A percentile compares a stretch with the other conserved stretches of the same genome.
Evolutionary conservation across 257 asterid genomes (phyloP).

Genomic region (Nicotiana attenuata): DNA sequence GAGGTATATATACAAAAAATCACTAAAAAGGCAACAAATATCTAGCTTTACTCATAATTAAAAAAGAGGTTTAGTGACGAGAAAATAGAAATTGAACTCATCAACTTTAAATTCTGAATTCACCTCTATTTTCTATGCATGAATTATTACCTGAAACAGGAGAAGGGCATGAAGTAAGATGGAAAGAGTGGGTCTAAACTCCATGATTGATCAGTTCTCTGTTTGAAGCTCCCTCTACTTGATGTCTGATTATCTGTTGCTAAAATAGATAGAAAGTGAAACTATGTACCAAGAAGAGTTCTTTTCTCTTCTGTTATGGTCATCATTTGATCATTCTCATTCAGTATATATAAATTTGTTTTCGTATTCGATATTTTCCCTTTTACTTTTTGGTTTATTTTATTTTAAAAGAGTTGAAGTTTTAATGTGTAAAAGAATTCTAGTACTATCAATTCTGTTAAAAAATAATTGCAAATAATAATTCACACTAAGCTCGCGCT

Average conservation of each 20-base stretch:
- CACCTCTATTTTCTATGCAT: too few species aligned
- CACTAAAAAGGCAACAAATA: neutral
- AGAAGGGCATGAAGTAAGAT: constrained; percentile 14
- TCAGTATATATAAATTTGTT: neutral
- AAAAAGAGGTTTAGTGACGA: neutral
- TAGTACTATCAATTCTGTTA: too few species aligned
- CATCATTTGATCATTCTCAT: neutral
- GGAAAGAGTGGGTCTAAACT: neutral
- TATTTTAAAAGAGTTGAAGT: neutral
- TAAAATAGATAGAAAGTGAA: neutral
- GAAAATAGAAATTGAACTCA: neutral
- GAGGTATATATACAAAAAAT: neutral
- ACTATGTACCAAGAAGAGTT: neutral
- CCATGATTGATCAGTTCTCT: constrained; percentile 2
- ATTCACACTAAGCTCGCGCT: too few species aligned
- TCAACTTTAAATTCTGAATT: neutral
- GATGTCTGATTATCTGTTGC: neutral
- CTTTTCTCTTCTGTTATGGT: neutral
- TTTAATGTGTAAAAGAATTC: neutral
- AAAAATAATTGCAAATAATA: too few species aligned
- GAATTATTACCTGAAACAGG: constrained; percentile 3
- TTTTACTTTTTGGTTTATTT: neutral
- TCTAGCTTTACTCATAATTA: neutral
- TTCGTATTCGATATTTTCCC: neutral
- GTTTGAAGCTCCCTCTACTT: neutral